Percentiles rank a stretch among this genome's conserved stretches.
phyloP scores from a whole-genome alignment of 208 protist genomes.

The Naegleria fowleri region DNA sequence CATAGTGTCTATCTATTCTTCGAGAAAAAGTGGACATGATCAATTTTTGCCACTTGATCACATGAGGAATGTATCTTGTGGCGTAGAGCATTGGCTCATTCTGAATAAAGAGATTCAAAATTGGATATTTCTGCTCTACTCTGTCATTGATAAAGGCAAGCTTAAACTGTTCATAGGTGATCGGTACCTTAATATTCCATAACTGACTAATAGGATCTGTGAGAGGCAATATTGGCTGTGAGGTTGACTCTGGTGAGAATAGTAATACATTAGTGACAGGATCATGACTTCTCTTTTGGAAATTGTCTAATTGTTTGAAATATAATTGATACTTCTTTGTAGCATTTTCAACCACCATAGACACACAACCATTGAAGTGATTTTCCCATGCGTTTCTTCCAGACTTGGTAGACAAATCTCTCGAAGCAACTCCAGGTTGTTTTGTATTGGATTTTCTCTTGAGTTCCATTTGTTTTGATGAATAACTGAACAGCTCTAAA shows the following conservation, averaged over 20 bases:
- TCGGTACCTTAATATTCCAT: not conserved
- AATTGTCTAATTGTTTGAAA: not conserved
- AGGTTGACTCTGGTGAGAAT: not conserved
- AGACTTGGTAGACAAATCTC: not conserved
- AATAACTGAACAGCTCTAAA: not conserved
- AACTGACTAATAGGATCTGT: not conserved
- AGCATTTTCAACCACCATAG: not conserved
- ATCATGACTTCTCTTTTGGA: not conserved
- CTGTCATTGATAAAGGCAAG: not conserved
- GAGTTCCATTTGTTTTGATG: not conserved
- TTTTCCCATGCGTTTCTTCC: not conserved
- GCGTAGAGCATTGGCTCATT: not conserved
- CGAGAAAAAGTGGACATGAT: not conserved
- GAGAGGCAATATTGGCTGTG: not conserved
- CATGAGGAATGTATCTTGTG: not conserved
- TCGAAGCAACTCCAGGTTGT: not conserved
- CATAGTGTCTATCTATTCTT: slow-evolving; percentile 7
- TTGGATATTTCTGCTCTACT: not conserved
- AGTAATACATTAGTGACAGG: not conserved
- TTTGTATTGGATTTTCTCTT: not conserved
- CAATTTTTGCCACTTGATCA: slow-evolving; percentile 19
- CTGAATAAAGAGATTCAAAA: not conserved
- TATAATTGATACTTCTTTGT: not conserved
- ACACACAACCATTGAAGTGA: not conserved
- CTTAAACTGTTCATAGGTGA: not conserved